Evolutionary conservation across 1,139 yeast species (phyloP), one percentile per base, ranked within the genome.

Genomic region (Yamadazyma kanchanaburiensis): DNA sequence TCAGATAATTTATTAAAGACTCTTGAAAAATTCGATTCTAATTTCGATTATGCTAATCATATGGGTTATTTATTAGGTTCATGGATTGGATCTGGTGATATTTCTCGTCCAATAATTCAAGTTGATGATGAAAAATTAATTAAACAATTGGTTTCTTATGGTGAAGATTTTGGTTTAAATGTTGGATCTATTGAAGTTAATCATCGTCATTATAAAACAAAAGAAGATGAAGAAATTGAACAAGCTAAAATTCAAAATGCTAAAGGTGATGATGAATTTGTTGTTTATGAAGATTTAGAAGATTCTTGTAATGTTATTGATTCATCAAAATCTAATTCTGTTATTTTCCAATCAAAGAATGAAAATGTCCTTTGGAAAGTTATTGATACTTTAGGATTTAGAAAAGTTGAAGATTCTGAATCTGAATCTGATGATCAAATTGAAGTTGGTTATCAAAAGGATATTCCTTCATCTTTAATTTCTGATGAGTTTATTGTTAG

Each of bases 1-100:
- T 49, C 53, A 25, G 55, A 54, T 18, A 35, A 35, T 16, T 38
- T 63, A 12, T 43, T 35, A 21, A 23, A 39, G 11, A 31, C 29
- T 21, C 25, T 55, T 26, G 35, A 39, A 23, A 27, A 32, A 14
- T 22, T 31, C 3, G 50, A 46, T 23, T 35, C 21, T 13, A 31
- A 41, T 31, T 30, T 43, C 23, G 23, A 43, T 31, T 30, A 38
- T 12, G 44, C 51, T 22, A 28, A 40, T 17, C 27, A 42, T 21
- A 22, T 58, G 44, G 64, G 66, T 26, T 64, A 62, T 46, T 41
- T 61, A 25, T 33, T 52, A 22, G 62, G 62, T 51, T 27, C 36
- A 12, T 55, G 52, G 55, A 42, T 38, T 33, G 60, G 51, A 31
- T 26, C 34, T 34, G 55, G 49, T 25, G 17, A 28, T 25, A 22